Conservation (phyloP, 164 flowering plant genomes). For the Tinospora cordifolia region DNA sequence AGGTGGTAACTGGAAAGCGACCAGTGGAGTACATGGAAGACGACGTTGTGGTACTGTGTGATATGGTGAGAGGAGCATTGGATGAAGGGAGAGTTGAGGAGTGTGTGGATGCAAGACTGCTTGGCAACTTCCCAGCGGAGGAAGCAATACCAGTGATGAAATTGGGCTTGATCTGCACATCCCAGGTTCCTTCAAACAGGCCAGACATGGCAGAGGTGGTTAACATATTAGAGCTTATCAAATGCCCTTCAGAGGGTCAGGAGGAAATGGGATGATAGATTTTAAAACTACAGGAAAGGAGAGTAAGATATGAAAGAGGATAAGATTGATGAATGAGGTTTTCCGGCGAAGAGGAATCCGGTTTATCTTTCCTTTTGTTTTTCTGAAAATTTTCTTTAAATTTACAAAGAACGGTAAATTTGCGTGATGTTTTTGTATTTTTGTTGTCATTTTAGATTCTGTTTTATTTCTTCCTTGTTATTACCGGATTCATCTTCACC, state of each 20-base stretch:
- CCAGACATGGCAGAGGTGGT: conserved; percentile 95
- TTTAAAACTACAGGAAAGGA: conserved; percentile 8
- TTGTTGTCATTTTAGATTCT: conserved; percentile 11
- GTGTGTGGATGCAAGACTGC: conserved; percentile 60
- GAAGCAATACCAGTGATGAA: conserved; percentile 83
- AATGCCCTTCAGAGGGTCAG: conserved; percentile 70
- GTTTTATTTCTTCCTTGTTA: conserved; percentile 2
- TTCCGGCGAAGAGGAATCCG: conserved; percentile 73
- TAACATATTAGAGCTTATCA: conserved; percentile 75
- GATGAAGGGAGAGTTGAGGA: conserved; percentile 77
- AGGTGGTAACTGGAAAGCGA: conserved; percentile 78
- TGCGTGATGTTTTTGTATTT: conserved; percentile 17
- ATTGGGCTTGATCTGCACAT: conserved; percentile 82
- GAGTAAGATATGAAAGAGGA: conserved; percentile 3
- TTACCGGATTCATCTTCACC: conserved; percentile 77
- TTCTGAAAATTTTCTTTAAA: too few species aligned
- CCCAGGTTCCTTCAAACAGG: conserved; percentile 91
- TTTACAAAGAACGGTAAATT: conserved; percentile 13
- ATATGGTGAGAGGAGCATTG: conserved; percentile 74
- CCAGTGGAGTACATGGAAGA: conserved; percentile 98
- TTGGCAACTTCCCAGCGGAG: conserved; percentile 63
- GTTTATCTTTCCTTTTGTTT: conserved; percentile 20
- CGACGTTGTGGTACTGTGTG: conserved; percentile 81
- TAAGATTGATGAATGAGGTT: conserved; percentile 10
- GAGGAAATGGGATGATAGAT: conserved; percentile 40